These are phyloP conservation scores for Suillus paluster DNA, from an alignment of 768 basidiomycete genomes.

Conservation along the genomic window DNA sequence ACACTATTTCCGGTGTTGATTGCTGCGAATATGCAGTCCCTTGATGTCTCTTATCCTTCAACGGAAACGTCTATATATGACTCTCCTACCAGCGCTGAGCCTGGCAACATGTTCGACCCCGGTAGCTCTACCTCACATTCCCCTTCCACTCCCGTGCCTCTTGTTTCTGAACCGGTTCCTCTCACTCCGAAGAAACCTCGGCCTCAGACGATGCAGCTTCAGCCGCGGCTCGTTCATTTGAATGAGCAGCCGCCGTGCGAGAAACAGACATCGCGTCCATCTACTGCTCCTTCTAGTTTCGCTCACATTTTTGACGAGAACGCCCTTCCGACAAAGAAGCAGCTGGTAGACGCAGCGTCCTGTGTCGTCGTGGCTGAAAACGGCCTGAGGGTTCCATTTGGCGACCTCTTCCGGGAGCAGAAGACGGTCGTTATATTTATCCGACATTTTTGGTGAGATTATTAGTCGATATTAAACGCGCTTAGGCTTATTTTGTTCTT, in stretches of 20 bases:
- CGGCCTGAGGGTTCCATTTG: constrained; percentile 69
- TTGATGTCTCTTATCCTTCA: constrained; percentile 34
- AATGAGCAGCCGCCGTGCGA: constrained; percentile 1
- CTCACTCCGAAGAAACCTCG: constrained; percentile 13
- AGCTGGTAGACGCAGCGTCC: constrained; percentile 64
- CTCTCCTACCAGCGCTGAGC: constrained; percentile 33
- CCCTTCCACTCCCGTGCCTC: constrained; percentile 12
- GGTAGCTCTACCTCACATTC: constrained; percentile 19
- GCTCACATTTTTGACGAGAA: constrained; percentile 44
- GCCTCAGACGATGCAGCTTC: constrained; percentile 28
- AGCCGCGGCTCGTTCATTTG: constrained; percentile 11
- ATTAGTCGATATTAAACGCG: constrained; percentile 10
- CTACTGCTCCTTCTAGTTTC: constrained; percentile 17
- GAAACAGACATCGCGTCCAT: constrained; percentile 19
- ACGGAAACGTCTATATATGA: constrained; percentile 29
- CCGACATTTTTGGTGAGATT: constrained; percentile 74
- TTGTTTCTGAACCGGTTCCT: constrained; percentile 11
- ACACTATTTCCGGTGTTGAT: constrained; percentile 36
- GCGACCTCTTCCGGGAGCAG: constrained; percentile 60
- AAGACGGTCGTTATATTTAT: constrained; percentile 83
- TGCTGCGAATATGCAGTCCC: constrained; percentile 31
- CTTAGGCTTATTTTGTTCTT: background rate
- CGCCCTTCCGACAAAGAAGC: constrained; percentile 53
- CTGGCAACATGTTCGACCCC: constrained; percentile 19
- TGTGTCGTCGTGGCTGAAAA: constrained; percentile 69